Evolutionary conservation across 306 rosid species (phyloP).

Genomic region (Acacia acuminata): DNA sequence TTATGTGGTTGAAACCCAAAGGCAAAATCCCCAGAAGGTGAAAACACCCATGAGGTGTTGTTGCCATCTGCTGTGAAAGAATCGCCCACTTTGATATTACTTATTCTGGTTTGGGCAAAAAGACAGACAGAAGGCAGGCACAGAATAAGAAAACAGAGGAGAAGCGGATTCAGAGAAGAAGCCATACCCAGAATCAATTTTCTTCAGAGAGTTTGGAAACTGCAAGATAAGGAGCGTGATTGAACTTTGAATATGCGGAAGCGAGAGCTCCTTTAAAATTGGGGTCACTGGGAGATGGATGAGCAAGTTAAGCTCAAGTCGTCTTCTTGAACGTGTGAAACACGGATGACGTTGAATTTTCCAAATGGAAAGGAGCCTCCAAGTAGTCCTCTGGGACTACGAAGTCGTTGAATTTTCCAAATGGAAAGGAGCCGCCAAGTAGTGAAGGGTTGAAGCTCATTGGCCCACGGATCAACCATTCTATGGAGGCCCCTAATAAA

Average conservation of each 20-base stretch:
- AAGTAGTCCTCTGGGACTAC: too few relatives aligned
- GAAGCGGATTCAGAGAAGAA: neutral
- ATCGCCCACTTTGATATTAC: conserved; percentile 29
- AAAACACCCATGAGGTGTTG: conserved; percentile 47
- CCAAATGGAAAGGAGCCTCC: too few relatives aligned
- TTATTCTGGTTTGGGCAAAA: conserved; percentile 36
- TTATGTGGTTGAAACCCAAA: conserved; percentile 52
- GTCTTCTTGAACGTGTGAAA: neutral
- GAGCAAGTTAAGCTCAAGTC: neutral
- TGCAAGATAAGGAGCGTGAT: neutral
- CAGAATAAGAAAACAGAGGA: neutral
- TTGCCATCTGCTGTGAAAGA: conserved; percentile 32
- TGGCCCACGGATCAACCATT: neutral
- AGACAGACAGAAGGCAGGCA: conserved; percentile 15
- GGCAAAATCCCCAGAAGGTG: conserved; percentile 63
- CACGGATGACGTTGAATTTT: neutral
- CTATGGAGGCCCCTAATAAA: neutral
- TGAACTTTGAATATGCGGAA: neutral
- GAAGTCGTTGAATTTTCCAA: too few relatives aligned
- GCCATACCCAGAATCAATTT: neutral
- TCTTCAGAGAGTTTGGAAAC: neutral
- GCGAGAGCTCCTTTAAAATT: too few relatives aligned
- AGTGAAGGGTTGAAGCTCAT: too few relatives aligned
- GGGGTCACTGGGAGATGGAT: neutral
- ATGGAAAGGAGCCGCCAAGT: too few relatives aligned